A percentile compares a stretch with the other conserved stretches of the same genome.
Evolutionary conservation across 208 protist species (phyloP).

Genomic region (Vickermania spadyakhi): DNA sequence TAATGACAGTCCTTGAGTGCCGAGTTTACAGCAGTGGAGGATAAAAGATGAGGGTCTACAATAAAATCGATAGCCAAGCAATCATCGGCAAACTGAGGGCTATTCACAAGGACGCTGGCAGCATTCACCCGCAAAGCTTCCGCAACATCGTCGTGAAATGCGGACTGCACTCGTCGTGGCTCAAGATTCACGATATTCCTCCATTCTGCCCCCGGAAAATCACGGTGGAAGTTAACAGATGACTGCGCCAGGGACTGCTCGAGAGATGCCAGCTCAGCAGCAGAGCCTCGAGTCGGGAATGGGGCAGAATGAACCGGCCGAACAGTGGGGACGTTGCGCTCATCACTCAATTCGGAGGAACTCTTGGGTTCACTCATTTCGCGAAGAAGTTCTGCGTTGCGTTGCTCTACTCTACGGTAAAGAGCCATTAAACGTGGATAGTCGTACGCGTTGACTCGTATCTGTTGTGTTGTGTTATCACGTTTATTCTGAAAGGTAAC

Average conservation of each 20-base stretch:
- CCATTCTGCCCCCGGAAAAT: background rate
- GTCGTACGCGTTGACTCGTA: background rate
- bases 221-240: background rate
- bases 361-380: slow-evolving; percentile 1
- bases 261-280: background rate
- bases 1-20: background rate
- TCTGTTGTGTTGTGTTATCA: background rate
- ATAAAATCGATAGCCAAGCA: background rate
- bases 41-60: background rate
- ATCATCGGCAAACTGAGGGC: background rate
- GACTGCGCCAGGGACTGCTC: background rate
- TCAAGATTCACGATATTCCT: background rate
- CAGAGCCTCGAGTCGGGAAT: background rate
- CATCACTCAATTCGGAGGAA: background rate
- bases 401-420: background rate
- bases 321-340: background rate
- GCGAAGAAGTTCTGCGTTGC: background rate
- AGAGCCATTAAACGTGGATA: slow-evolving; percentile 2
- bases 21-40: background rate
- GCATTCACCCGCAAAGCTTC: background rate
- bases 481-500: background rate
- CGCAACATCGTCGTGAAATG: background rate
- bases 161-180: background rate
- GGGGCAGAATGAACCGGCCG: background rate
- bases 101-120: background rate